Evolutionary conservation across 164 flowering plant genomes (phyloP).

Genomic region (Vitis labrusca): DNA sequence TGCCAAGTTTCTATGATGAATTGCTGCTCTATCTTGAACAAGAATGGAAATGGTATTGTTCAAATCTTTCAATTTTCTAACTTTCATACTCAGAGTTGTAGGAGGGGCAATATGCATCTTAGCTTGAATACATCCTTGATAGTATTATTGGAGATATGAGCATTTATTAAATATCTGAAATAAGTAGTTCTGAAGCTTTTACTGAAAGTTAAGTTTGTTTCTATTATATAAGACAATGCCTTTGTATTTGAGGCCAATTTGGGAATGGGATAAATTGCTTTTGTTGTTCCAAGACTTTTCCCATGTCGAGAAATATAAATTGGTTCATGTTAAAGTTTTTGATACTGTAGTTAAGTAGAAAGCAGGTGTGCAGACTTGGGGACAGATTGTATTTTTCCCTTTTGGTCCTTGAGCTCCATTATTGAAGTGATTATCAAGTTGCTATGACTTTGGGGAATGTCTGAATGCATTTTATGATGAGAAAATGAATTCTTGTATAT

Average conservation of each 20-base stretch:
- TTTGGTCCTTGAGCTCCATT: not conserved
- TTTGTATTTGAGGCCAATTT: not conserved
- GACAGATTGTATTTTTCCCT: not conserved
- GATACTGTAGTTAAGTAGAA: not conserved
- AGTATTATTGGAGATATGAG: not conserved
- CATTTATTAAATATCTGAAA: not conserved
- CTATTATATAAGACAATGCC: not conserved
- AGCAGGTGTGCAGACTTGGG: not conserved
- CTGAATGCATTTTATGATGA: not conserved
- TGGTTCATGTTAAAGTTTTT: not conserved
- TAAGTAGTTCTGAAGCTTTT: not conserved
- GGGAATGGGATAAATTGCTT: not conserved
- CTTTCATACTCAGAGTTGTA: not conserved
- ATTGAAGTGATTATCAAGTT: no score
- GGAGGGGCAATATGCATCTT: not conserved
- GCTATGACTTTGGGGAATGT: not conserved
- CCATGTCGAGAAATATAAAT: not conserved
- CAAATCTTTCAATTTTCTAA: not conserved
- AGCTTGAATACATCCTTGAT: not conserved
- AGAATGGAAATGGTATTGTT: slow-evolving; percentile 97
- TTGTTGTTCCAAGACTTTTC: not conserved
- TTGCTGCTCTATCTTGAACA: slow-evolving; percentile 93
- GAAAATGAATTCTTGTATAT: not conserved
- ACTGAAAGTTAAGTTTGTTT: not conserved
- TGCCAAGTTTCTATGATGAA: slow-evolving; percentile 94